Evolutionary conservation across 176 grass and related monocot species (phyloP).

Genomic region (Puccinellia tenuiflora): DNA sequence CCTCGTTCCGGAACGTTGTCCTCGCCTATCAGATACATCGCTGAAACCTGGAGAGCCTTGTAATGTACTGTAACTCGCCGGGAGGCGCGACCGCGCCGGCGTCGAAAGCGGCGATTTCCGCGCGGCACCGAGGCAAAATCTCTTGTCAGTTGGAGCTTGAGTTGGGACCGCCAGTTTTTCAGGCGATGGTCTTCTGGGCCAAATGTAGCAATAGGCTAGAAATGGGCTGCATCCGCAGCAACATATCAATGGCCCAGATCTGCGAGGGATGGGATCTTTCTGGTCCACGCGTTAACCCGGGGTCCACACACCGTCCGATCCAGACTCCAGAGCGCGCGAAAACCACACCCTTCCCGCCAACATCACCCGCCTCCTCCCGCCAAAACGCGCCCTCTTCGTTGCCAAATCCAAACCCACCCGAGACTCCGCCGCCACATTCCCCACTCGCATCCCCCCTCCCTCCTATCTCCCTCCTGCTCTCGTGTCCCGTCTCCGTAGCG

Average conservation of each 20-base stretch:
- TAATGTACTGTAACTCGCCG: too few species aligned
- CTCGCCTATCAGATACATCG: background rate
- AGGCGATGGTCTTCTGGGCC: background rate
- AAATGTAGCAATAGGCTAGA: background rate
- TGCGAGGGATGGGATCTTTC: background rate
- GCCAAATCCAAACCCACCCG: constrained; percentile 11
- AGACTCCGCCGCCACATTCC: background rate
- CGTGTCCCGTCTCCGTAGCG: background rate
- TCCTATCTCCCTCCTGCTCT: background rate
- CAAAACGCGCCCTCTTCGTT: background rate
- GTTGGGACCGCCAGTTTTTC: background rate
- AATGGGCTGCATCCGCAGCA: background rate
- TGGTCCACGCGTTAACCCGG: background rate
- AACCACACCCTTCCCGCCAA: constrained; percentile 26
- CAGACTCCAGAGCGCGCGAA: constrained; percentile 32
- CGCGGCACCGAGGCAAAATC: background rate
- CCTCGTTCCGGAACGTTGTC: background rate
- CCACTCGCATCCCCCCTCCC: background rate
- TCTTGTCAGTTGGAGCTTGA: background rate
- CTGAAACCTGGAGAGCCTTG: background rate
- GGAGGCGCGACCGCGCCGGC: background rate
- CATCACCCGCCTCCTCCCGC: constrained; percentile 23
- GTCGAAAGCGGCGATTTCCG: background rate
- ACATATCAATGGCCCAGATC: background rate
- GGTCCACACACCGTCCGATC: background rate